Base-by-base conservation (phyloP, 1,284 basidiomycete species). In the Golubevia sp. region DNA sequence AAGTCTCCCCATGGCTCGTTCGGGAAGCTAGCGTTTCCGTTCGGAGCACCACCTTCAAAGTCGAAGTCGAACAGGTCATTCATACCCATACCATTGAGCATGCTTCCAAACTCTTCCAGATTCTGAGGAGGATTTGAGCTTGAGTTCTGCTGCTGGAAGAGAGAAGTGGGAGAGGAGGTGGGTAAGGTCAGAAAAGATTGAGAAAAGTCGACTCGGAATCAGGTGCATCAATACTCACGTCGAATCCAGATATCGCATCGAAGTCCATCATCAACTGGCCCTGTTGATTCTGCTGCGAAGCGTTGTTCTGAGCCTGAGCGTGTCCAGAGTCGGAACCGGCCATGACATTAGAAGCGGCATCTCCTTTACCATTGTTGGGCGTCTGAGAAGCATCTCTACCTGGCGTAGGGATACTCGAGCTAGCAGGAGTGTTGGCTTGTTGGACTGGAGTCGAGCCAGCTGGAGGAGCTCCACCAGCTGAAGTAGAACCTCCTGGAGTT, bases 51-150 rank as follows among this genome's bases (percentile, higher is more conserved):
- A 34, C 30, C 30, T 34, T 69, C 68, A 56, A 79, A 66, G 56
- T 79, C 76, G 59, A 77, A 77, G 59, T 79, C 76, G 34, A 79
- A 79, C 53, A 79, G 74, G 50, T 79, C 75, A 44, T 71, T 76
- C 71, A 75, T 75, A 11, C 69, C 71, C 58, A 71, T 71, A 20
- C 73, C 73, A 15, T 71, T 70, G 58, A 77, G 78, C 76, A 79
- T 76, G 38, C 56, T 53, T 56, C 68, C 67, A 24, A 77, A 76
- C 56, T 79, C 77, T 48, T 79, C 77, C 15, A 62, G 61, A 4
- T 61, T 60, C 30, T 61, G 62, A 13, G 3, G 21, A 55, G 38
- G 56, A 59, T 11, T 48, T 57, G 13, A 38, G 59, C 5, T 56
- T 48, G 3, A 51, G n/a, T 3, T 24, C n/a, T 26, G 56, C 50